phyloP scores from a whole-genome alignment of 257 asterid genomes.

The Perilla frutescens region DNA sequence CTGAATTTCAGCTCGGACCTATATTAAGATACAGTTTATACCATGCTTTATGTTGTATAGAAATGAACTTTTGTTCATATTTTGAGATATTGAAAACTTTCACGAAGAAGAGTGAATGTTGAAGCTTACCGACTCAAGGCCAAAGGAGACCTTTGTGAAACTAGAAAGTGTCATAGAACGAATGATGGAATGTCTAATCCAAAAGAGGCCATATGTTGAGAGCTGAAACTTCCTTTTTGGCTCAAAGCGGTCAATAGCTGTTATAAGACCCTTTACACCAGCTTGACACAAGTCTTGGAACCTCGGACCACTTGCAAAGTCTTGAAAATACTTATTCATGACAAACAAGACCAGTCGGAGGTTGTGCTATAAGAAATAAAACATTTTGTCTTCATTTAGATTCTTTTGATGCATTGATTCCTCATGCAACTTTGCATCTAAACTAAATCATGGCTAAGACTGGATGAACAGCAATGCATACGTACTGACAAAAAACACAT shows the following conservation, averaged over 20 bases:
- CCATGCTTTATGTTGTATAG: neutral
- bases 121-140: slow-evolving; percentile 84
- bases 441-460: neutral
- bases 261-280: slow-evolving; percentile 91
- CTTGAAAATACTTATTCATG: slow-evolving; percentile 88
- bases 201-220: slow-evolving; percentile 80
- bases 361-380: slow-evolving; percentile 72
- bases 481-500: neutral
- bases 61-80: neutral
- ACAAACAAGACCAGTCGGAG: slow-evolving; percentile 90
- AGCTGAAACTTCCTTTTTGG: slow-evolving; percentile 62
- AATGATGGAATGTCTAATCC: slow-evolving; percentile 86
- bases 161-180: slow-evolving; percentile 93
- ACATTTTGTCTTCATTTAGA: slow-evolving; percentile 28
- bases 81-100: neutral
- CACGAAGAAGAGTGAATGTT: slow-evolving; percentile 17
- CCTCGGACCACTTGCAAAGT: slow-evolving; percentile 67
- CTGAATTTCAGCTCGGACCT: slow-evolving; percentile 80
- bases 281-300: slow-evolving; percentile 83
- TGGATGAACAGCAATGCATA: neutral
- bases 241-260: slow-evolving; percentile 88
- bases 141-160: slow-evolving; percentile 89
- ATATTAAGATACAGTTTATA: slow-evolving; percentile 29
- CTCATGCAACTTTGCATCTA: slow-evolving; percentile 19
- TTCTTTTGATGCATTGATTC: neutral